Conservation (phyloP, 2,329 filamentous ascomycete genomes). For the Rugonectria rugulosa region DNA sequence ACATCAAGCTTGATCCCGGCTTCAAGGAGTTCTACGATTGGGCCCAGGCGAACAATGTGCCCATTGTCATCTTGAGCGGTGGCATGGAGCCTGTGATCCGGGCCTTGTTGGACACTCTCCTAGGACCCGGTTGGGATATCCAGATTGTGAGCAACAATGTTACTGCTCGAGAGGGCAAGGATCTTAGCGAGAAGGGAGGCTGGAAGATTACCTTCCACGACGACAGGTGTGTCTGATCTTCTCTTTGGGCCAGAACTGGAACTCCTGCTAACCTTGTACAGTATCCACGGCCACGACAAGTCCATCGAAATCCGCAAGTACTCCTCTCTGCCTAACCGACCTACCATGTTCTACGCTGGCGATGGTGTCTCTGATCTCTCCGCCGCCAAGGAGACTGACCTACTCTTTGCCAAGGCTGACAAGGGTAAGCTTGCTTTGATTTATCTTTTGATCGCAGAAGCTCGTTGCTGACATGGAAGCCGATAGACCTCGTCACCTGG, state of each 20-base stretch:
- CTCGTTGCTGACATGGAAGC: conserved; percentile 14
- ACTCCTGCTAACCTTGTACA: conserved; percentile 42
- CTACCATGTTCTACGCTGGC: conserved; percentile 91
- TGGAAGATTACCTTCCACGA: conserved; percentile 93
- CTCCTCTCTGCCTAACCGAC: conserved; percentile 76
- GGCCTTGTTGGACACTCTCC: conserved; percentile 78
- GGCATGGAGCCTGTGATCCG: conserved; percentile 94
- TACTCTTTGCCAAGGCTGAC: conserved; percentile 92
- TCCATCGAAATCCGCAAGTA: conserved; percentile 90
- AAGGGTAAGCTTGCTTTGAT: conserved; percentile 66
- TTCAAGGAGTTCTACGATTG: conserved; percentile 91
- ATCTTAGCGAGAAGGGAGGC: conserved; percentile 79
- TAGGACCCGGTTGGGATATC: conserved; percentile 82
- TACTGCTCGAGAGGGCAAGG: conserved; percentile 67
- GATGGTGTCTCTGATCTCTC: conserved; percentile 94
- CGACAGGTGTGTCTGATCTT: conserved; percentile 65
- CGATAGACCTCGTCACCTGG: conserved; percentile 82
- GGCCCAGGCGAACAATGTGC: conserved; percentile 82
- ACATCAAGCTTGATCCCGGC: conserved; percentile 87
- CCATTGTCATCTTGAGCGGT: conserved; percentile 88
- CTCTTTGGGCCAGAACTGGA: background rate
- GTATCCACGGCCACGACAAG: conserved; percentile 96
- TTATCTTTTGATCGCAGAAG: background rate
- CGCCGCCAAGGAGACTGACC: conserved; percentile 89
- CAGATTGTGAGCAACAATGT: conserved; percentile 93